Percentiles rank a stretch among this genome's conserved stretches.
phyloP scores from a whole-genome alignment of 2,329 filamentous ascomycete species.

The Apiospora malaysiana region DNA sequence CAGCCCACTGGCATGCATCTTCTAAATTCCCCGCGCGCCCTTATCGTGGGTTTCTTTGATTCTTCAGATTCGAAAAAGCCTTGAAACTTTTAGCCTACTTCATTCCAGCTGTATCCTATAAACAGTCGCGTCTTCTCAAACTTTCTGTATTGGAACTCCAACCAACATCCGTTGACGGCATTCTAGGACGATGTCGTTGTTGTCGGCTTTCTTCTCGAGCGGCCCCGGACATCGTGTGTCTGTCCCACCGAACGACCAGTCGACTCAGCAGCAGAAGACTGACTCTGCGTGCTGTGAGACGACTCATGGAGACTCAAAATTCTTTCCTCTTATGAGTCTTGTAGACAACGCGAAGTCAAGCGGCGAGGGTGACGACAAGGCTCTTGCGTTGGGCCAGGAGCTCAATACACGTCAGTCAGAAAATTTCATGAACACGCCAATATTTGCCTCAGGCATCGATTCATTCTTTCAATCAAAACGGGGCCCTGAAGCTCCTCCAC shows the following conservation, averaged over 20 bases:
- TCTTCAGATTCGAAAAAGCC: not conserved
- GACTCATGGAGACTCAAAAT: not conserved
- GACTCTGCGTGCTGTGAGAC: not conserved
- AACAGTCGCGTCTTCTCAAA: not conserved
- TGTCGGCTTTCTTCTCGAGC: not conserved
- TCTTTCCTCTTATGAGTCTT: not conserved
- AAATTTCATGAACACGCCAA: not conserved
- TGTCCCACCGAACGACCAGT: not conserved
- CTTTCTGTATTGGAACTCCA: not conserved
- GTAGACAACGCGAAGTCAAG: not conserved
- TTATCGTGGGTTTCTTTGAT: not conserved
- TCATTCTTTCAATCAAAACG: not conserved
- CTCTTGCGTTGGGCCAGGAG: not conserved
- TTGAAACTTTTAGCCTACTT: not conserved
- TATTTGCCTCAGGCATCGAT: not conserved
- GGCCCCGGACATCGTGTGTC: not conserved
- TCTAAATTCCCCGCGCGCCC: not conserved
- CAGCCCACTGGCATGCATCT: not conserved
- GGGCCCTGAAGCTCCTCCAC: not conserved
- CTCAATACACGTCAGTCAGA: not conserved
- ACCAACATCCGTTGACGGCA: not conserved
- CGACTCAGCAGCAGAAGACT: not conserved
- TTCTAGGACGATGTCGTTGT: not conserved
- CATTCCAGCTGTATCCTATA: not conserved
- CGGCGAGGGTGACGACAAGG: not conserved